Percentiles rank a stretch among this genome's conserved stretches.
These are phyloP conservation scores for Gremmenia infestans DNA, from an alignment of 2,329 filamentous ascomycete genomes.

Conservation along the genomic window DNA sequence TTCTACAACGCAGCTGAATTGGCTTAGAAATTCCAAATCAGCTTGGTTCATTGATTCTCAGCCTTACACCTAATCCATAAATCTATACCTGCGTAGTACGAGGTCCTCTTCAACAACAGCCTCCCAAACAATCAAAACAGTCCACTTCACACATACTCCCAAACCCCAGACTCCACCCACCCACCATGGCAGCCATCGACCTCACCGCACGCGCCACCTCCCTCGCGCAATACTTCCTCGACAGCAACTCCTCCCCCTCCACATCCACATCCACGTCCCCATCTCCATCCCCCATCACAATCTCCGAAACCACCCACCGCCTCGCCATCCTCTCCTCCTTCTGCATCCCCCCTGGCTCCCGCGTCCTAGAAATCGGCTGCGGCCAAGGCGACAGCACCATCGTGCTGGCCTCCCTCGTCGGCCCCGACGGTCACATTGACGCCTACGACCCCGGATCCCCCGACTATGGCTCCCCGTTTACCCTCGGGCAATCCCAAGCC, in stretches of 20 bases:
- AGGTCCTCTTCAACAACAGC: no score
- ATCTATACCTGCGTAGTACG: no score
- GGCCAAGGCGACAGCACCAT: conserved; percentile 55
- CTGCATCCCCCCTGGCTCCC: conserved; percentile 35
- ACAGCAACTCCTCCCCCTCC: background rate
- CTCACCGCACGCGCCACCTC: no score
- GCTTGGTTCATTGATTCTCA: no score
- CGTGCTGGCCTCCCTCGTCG: conserved; percentile 45
- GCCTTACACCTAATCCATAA: no score
- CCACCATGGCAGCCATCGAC: no score
- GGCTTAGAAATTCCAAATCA: no score
- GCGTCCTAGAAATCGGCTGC: conserved; percentile 53
- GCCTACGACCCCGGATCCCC: conserved; percentile 48
- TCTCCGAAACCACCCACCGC: conserved; percentile 34
- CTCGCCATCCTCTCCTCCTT: conserved; percentile 34
- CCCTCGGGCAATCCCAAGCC: conserved; percentile 44
- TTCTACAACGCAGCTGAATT: no score
- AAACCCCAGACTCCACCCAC: no score
- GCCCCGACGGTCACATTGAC: conserved; percentile 40
- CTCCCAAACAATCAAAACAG: no score
- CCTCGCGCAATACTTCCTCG: conserved; percentile 15
- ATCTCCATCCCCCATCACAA: background rate
- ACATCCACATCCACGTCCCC: no score
- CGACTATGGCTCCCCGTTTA: conserved; percentile 47
- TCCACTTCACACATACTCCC: no score